Base-by-base conservation (phyloP, 805 yeast species). In the Candida pseudofarinosa region DNA sequence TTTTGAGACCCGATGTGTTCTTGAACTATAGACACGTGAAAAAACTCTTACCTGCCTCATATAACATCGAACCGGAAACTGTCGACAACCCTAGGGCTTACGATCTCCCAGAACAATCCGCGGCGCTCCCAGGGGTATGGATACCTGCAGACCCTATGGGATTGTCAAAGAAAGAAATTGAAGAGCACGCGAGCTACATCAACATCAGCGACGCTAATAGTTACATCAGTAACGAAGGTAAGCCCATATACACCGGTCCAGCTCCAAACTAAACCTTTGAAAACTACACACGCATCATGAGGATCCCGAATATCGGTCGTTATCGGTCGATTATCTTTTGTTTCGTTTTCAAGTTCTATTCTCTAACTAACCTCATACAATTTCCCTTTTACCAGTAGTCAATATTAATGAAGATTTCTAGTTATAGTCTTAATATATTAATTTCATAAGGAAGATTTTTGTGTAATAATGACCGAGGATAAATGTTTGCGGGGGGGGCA, bases 71-170 rank as follows among this genome's bases (percentile, higher is more conserved):
- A 16, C 69, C 73, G 2, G 70, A 63, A 3, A 72, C 62, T 13
- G 67, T 58, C 16, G 81, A 79, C 44, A 71, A 76, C 44, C 65
- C 58, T 39, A 80, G 77, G 48, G 93, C 96, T 0, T 91, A 83
- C 63, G 79, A 80, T 55, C 77, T 75, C 56, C 97, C 97, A 2
- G 86, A 83, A 4, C 81, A 83, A 14, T 67, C 79, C 19, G 83
- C 83, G 0, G 60, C 71, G 36, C 76, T 86, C 52, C 95, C 96
- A 1, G 70, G 73, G n/a, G 66, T 91, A 16, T 91, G 99, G 99
- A 79, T 91, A 55, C 95, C 97, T n/a, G 69, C 71, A 44, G 99
- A 91, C 60, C 83, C 87, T 7, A 79, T 80, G 77, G 98, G 98
- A 1, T 76, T 88, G 52, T 85, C 96, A 1, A 64, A 71, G 1